Evolutionary conservation across 2,329 filamentous ascomycete genomes (phyloP), one percentile per base, ranked within the genome.

Genomic region (Colletotrichum sp.): DNA sequence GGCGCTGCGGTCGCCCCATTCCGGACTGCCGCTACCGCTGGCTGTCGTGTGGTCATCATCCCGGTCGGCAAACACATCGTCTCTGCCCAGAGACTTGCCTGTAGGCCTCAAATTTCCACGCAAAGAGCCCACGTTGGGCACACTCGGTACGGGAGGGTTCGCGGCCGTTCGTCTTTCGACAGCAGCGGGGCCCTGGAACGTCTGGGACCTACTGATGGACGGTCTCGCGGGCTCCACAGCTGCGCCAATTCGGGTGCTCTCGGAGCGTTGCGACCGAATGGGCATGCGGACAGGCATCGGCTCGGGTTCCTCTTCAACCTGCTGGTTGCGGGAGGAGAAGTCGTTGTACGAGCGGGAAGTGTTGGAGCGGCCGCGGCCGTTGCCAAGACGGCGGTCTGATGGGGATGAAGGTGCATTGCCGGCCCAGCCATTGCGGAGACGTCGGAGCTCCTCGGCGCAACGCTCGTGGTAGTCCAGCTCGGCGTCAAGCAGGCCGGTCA

Each of bases 381-480:
- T 74, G n/a, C 43, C 38, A 59, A 65, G 76, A 76, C 70, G 70
- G 24, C 70, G 38, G 59, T 77, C 51, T 69, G 73, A 13, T 71
- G 79, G 34, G 77, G 78, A 36, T 70, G 76, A 24, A 61, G 68
- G 36, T 75, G 75, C 29, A 21, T 73, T 73, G 31, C 76, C 84
- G 9, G 80, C 79, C 86, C 88, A 89, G 72, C 84, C 82, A 72
- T 87, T 84, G 64, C 87, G 86, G 31, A 87, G 86, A 34, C 88
- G 87, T 6, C 89, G 86, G 69, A 98, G 90, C 77, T 97, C 94
- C 77, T 98, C 96, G 68, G 94, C 91, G 81, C 95, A 98, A 74
- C 94, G 93, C 82, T 98, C 96, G 82, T 98, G 94, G 84, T 97
- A 98, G 76, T 94, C 93, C 72, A 98, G 88, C 85, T 98, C 94